Evolutionary conservation across 345 rosid genomes (phyloP).

Genomic region (Tarenaya hassleriana): DNA sequence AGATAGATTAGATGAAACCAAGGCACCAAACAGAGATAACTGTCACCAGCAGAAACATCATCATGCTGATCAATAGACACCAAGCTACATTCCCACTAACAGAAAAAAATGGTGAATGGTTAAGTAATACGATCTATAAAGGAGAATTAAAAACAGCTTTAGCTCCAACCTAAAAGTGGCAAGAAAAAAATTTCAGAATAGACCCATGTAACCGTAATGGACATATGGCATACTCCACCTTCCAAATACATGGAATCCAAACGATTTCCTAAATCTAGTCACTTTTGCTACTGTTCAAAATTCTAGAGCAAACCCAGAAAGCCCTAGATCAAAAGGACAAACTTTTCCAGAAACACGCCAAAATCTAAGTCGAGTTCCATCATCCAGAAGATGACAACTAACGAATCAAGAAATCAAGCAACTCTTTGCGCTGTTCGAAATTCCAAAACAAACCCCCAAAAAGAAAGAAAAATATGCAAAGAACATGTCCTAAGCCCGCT

Average conservation of each 20-base stretch:
- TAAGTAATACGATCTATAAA: conserved; percentile 7
- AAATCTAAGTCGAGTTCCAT: no score
- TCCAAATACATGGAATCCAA: conserved; percentile 10
- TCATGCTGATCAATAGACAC: not conserved
- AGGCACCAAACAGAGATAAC: no score
- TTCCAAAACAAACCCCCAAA: no score
- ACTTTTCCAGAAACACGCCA: conserved; percentile 1
- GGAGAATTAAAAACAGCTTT: conserved; percentile 1
- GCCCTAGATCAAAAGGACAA: not conserved
- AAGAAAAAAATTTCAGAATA: not conserved
- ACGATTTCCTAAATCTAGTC: not conserved
- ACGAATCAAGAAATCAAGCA: no score
- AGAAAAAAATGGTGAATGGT: conserved; percentile 2
- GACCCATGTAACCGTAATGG: not conserved
- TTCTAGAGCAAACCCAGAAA: conserved; percentile 4
- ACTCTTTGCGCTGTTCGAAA: no score
- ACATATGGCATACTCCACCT: not conserved
- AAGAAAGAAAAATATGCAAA: conserved; percentile 7
- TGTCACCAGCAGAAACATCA: no score
- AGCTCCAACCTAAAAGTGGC: not conserved
- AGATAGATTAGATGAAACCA: no score
- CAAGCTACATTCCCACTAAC: conserved; percentile 11
- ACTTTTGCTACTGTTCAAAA: not conserved
- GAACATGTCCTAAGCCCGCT: conserved; percentile 2
- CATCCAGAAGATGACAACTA: no score